A percentile compares a stretch with the other conserved stretches of the same genome.
phyloP scores from a whole-genome alignment of 495 filamentous ascomycete genomes.

The Usnea hakonensis region DNA sequence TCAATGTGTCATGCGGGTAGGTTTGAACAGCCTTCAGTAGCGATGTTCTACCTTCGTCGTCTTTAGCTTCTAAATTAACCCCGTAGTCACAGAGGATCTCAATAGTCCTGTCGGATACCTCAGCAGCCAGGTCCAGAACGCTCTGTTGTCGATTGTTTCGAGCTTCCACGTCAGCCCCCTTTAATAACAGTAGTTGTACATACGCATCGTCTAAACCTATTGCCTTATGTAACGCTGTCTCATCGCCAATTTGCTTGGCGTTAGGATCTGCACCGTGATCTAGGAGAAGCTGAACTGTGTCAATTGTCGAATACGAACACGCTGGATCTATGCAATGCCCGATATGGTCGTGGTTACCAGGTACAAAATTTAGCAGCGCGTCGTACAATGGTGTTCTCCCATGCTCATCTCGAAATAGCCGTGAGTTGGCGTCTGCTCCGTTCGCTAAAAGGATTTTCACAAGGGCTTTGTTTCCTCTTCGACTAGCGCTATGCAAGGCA shows the following conservation, averaged over 20 bases:
- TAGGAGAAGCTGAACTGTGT: neutral
- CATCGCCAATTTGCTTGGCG: neutral
- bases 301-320: neutral
- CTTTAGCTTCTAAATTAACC: neutral
- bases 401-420: neutral
- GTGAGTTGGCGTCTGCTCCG: neutral
- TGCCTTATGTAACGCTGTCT: neutral
- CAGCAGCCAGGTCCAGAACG: neutral
- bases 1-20: fast-evolving
- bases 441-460: neutral
- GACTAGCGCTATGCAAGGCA: neutral
- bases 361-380: neutral
- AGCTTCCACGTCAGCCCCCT: neutral
- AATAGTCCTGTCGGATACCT: neutral
- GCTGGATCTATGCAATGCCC: neutral
- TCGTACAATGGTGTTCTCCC: neutral
- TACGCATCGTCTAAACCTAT: neutral
- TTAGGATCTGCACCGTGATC: neutral
- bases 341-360: neutral
- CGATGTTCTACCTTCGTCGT: neutral
- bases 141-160: neutral
- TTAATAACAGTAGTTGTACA: neutral
- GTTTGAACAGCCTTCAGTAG: neutral
- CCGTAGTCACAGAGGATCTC: neutral
- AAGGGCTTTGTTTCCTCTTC: neutral